phyloP scores from a whole-genome alignment of 495 filamentous ascomycete species.

The Daldinia bambusicola region DNA sequence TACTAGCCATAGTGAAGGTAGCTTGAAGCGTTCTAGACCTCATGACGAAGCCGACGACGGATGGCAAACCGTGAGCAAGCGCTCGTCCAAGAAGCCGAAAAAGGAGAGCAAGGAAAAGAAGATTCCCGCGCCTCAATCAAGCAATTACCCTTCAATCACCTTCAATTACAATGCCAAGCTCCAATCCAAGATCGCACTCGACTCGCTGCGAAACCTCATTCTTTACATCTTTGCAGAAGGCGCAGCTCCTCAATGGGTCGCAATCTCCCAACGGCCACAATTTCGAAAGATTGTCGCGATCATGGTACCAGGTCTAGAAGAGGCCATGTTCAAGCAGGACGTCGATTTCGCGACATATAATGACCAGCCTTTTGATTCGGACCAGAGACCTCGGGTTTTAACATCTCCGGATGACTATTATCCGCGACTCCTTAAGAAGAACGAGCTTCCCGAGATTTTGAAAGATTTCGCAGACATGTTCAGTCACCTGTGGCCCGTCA shows the following conservation, averaged over 20 bases:
- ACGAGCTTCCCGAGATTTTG: conserved; percentile 70
- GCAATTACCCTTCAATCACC: conserved; percentile 77
- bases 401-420: conserved; percentile 74
- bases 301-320: conserved; percentile 92
- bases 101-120: conserved; percentile 72
- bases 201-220: conserved; percentile 80
- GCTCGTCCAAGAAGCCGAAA: conserved; percentile 52
- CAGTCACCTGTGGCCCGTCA: conserved; percentile 86
- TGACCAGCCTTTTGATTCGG: conserved; percentile 45
- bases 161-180: conserved; percentile 74
- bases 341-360: conserved; percentile 63
- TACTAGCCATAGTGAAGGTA: conserved; percentile 32
- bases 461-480: conserved; percentile 84
- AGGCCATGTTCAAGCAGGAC: conserved; percentile 83
- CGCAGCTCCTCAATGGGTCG: conserved; percentile 83
- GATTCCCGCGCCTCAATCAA: conserved; percentile 58
- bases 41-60: conserved; percentile 55
- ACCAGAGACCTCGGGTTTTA: conserved; percentile 45
- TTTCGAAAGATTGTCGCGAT: conserved; percentile 89
- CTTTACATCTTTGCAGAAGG: conserved; percentile 94
- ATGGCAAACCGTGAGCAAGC: conserved; percentile 60
- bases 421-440: conserved; percentile 70
- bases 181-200: conserved; percentile 77
- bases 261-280: conserved; percentile 76
- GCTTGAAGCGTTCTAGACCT: conserved; percentile 54